Base-by-base conservation (phyloP, 352 stramenopile genomes). In the Pythium utonaiense region DNA sequence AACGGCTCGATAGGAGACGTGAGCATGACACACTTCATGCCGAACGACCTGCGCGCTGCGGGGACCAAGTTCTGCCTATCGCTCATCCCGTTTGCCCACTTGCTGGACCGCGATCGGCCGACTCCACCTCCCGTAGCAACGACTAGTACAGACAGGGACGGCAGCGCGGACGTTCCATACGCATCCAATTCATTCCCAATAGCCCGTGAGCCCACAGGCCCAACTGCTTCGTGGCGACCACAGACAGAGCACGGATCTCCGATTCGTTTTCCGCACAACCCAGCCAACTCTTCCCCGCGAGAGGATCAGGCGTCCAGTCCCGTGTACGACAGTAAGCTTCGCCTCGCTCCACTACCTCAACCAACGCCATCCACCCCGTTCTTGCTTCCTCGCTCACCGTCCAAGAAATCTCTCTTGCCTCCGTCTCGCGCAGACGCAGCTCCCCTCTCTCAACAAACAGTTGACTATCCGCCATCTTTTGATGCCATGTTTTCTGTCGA, bases 51-150 rank as follows among this genome's bases (percentile, higher is more conserved):
- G n/a, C 60, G 74, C 27, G 12, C 51, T 6, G 78, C 80, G 10
- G 80, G 83, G 1, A 51, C 70, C 0, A 79, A 77, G 22, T 70
- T 93, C 25, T 87, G 80, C 47, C 69, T 79, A 24, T 67, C 77
- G 16, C 52, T 93, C 24, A 67, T 83, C 28, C 78, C 74, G 12
- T 93, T 89, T 45, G 75, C 77, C 3, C 78, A 86, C 19, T 67
- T 88, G 21, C 54, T 88, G 21, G 66, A 74, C 33, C 60, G 88
- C 12, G 69, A 87, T 27, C 69, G 69, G 9, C 61, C 56, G 8
- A 6, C 48, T 16, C 28, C 45, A 12, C 24, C 49, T 7, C n/a
- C 51, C 4, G 42, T 49, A 10, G n/a, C 31, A 24, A 8, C 19
- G 24, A 19, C 16, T 5, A 13, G 7, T 1, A 14, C 25, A 30